These are phyloP conservation scores for Cordyceps javanica DNA, from an alignment of 2,329 filamentous ascomycete species.

Conservation along the genomic window DNA sequence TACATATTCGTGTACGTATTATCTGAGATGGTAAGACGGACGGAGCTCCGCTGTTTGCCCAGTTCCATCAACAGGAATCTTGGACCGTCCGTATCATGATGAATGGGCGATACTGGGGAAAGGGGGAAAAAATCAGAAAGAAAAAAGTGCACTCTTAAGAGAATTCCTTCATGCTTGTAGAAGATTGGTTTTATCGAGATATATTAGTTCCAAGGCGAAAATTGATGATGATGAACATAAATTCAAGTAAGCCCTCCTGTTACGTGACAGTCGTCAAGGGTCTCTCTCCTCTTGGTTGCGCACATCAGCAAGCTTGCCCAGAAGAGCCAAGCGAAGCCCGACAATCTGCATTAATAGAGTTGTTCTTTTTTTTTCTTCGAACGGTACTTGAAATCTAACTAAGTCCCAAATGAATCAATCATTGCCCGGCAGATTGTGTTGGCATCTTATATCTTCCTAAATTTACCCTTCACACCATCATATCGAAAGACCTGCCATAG, in stretches of 20 bases:
- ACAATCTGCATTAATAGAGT: neutral
- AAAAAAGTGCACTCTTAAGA: slow-evolving; percentile 5
- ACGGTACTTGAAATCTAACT: slow-evolving; percentile 7
- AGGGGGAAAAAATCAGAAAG: neutral
- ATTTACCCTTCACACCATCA: neutral
- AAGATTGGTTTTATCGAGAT: neutral
- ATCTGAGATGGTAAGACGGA: neutral
- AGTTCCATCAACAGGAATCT: neutral
- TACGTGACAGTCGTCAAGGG: too few relatives aligned
- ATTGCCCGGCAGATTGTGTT: neutral
- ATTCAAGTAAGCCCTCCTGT: too few relatives aligned
- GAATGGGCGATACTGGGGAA: too few relatives aligned
- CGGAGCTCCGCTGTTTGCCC: slow-evolving; percentile 4
- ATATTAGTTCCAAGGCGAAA: neutral
- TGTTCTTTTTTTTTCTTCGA: neutral
- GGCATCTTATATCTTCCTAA: neutral
- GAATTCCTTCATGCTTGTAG: slow-evolving; percentile 6
- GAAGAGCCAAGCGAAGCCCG: neutral
- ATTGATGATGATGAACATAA: slow-evolving; percentile 13
- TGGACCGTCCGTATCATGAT: neutral
- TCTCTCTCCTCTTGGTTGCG: neutral
- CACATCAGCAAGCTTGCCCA: neutral
- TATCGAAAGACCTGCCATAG: neutral
- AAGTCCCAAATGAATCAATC: slow-evolving; percentile 5
- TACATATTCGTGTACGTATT: neutral